Conservation (phyloP, 352 stramenopile species). For the Pythium sukuiense region DNA sequence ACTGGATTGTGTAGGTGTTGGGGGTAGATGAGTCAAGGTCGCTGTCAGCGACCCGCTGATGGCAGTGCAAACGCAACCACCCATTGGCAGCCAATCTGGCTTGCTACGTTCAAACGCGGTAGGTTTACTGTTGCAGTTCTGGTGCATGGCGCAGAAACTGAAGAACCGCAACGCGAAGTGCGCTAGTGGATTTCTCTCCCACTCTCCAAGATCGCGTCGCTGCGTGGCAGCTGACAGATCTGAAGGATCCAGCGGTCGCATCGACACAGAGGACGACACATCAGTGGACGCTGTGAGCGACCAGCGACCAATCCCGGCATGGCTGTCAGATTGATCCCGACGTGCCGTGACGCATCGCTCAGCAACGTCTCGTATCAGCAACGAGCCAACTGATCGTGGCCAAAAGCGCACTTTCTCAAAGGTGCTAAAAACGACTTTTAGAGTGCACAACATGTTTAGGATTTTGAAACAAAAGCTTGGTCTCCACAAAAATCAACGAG, state of each 20-base stretch:
- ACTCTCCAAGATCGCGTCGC: neutral
- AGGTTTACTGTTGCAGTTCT: neutral
- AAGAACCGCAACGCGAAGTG: slow-evolving; percentile 4
- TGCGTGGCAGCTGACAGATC: neutral
- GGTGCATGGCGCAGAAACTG: slow-evolving; percentile 11
- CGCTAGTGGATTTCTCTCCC: slow-evolving; percentile 16
- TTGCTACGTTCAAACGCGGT: neutral
- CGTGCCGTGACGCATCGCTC: neutral
- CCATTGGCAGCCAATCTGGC: neutral
- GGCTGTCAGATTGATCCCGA: neutral
- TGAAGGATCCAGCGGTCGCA: neutral
- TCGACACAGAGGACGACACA: neutral
- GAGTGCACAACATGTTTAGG: neutral
- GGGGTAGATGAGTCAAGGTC: too few relatives aligned
- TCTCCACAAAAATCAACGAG: too few relatives aligned
- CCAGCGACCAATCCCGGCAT: neutral
- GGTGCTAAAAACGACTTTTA: neutral
- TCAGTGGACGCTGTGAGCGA: neutral
- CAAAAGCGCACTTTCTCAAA: neutral
- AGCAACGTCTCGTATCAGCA: neutral
- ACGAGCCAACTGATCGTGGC: neutral
- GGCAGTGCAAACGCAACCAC: neutral
- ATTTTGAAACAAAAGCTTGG: neutral
- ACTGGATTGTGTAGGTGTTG: too few relatives aligned
- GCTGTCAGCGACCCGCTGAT: neutral